Conservation (phyloP, 2,329 filamentous ascomycete genomes). For the Sphaerulina populicola region DNA sequence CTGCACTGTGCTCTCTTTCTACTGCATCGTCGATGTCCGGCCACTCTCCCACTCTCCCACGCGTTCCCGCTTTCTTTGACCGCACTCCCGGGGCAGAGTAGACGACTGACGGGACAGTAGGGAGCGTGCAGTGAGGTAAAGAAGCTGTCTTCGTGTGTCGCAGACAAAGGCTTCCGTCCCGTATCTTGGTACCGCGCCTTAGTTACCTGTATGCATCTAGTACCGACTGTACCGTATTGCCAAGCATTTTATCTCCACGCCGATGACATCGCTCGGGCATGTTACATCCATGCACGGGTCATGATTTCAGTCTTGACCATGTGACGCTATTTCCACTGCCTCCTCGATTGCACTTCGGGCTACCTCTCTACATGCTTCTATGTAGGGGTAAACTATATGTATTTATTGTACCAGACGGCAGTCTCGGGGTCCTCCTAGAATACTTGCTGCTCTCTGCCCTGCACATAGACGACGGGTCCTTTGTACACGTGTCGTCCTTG, state of each 20-base stretch:
- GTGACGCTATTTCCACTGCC: too few relatives aligned
- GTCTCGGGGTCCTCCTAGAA: neutral
- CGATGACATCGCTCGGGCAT: too few relatives aligned
- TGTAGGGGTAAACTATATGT: too few relatives aligned
- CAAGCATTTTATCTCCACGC: too few relatives aligned
- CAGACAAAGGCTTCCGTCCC: neutral
- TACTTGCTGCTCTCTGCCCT: neutral
- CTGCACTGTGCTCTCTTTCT: neutral
- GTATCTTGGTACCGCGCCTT: too few relatives aligned
- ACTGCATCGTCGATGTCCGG: neutral
- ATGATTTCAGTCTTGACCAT: too few relatives aligned
- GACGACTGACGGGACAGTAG: too few relatives aligned
- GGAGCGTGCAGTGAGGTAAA: neutral
- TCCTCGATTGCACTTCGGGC: too few relatives aligned
- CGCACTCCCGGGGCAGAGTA: neutral
- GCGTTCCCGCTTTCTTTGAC: neutral
- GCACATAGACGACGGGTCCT: slow-evolving; percentile 16
- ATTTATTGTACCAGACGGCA: neutral
- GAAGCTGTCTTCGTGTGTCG: neutral
- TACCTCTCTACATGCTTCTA: too few relatives aligned
- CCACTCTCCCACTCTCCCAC: neutral
- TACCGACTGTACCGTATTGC: too few relatives aligned
- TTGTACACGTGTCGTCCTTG: slow-evolving; percentile 21
- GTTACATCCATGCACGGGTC: too few relatives aligned
- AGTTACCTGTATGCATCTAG: too few relatives aligned